Conservation (phyloP, 2,329 filamentous ascomycete species). For the Sporothrix protearum region DNA sequence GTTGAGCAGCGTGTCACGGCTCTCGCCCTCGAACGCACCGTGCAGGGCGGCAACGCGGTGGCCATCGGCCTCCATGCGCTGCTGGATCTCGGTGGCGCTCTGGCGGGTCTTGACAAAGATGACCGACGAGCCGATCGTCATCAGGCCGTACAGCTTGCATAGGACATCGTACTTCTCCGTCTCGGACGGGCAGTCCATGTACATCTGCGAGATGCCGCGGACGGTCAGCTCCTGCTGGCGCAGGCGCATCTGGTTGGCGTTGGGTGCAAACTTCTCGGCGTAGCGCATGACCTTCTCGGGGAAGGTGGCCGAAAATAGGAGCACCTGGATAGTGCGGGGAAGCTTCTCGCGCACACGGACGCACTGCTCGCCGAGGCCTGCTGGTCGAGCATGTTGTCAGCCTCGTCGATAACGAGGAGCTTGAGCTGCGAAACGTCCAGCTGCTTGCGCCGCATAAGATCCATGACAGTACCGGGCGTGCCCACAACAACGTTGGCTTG, state of each 20-base stretch:
- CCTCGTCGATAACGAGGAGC: conserved; percentile 89
- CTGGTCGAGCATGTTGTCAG: conserved; percentile 97
- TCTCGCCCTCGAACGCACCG: conserved; percentile 76
- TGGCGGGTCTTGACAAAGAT: conserved; percentile 94
- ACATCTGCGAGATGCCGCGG: conserved; percentile 96
- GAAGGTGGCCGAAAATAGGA: conserved; percentile 94
- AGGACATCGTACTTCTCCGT: conserved; percentile 82
- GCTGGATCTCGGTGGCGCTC: conserved; percentile 80
- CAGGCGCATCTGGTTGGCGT: conserved; percentile 81
- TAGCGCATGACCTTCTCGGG: conserved; percentile 82
- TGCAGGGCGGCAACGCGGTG: conserved; percentile 90
- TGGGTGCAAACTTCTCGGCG: conserved; percentile 77
- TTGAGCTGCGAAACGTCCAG: conserved; percentile 70
- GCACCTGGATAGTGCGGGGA: conserved; percentile 72
- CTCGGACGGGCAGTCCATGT: conserved; percentile 84
- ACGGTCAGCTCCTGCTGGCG: conserved; percentile 90
- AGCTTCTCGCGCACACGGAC: conserved; percentile 81
- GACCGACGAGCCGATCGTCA: conserved; percentile 95
- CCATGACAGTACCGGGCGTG: conserved; percentile 89
- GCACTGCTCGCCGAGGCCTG: conserved; percentile 95
- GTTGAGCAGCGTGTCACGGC: conserved; percentile 80
- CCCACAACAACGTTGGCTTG: conserved; percentile 81
- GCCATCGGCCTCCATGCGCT: conserved; percentile 80
- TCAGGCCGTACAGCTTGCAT: conserved; percentile 88
- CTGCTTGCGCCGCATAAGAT: conserved; percentile 73